Conservation (phyloP, 305 asterid species). For the Solanum hybrid region DNA sequence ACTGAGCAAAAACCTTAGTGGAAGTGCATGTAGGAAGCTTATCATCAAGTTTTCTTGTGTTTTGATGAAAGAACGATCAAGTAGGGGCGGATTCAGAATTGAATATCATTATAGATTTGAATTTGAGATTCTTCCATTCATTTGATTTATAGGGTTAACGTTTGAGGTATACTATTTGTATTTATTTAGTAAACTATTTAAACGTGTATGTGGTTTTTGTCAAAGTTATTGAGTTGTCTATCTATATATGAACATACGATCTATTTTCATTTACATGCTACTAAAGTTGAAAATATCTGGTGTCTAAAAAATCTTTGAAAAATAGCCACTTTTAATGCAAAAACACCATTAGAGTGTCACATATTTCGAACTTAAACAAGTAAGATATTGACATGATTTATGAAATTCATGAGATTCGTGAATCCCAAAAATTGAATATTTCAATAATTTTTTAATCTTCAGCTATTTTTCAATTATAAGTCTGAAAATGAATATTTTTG, state of each 20-base stretch:
- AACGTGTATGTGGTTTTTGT: neutral
- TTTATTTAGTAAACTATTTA: neutral
- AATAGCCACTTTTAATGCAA: neutral
- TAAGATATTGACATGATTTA: neutral
- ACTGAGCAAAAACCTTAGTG: neutral
- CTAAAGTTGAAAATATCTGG: fast-evolving
- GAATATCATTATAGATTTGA: neutral
- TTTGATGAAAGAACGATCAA: neutral
- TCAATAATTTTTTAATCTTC: neutral
- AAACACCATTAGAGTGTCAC: neutral
- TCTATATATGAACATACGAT: too few species aligned
- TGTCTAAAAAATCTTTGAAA: neutral
- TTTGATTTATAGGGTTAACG: neutral
- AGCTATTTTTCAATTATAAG: neutral
- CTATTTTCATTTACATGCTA: neutral
- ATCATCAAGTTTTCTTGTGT: neutral
- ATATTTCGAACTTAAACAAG: neutral
- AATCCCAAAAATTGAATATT: neutral
- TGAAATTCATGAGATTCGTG: neutral
- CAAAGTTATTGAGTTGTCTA: neutral
- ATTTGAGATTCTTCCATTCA: neutral
- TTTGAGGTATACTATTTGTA: neutral
- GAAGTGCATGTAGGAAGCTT: neutral
- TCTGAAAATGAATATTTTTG: neutral
- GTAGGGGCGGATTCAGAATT: neutral